Percentiles rank a stretch among this genome's conserved stretches.
Evolutionary conservation across 2,329 filamentous ascomycete species (phyloP).

Genomic region (Nigrograna mackinnonii): DNA sequence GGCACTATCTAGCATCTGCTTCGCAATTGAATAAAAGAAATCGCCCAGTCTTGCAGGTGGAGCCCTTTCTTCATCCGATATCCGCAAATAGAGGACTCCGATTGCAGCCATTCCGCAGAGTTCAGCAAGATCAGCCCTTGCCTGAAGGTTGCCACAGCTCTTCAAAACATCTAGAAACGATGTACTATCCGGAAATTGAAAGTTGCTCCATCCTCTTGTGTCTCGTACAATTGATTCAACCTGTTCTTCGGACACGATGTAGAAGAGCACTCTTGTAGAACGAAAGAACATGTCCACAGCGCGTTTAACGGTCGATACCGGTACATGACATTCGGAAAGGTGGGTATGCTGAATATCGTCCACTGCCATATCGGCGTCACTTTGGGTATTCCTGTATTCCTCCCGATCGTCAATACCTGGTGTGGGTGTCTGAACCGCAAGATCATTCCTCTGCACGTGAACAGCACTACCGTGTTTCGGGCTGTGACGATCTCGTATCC

Average conservation of each 20-base stretch:
- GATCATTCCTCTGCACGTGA: no score
- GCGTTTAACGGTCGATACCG: conserved; percentile 5
- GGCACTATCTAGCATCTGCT: conserved; percentile 16
- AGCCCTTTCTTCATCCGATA: conserved; percentile 4
- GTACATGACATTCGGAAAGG: conserved; percentile 1
- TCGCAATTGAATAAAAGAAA: conserved; percentile 19
- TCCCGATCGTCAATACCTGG: no score
- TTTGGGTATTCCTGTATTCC: no score
- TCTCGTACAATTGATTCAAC: conserved; percentile 3
- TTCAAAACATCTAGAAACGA: conserved; percentile 11
- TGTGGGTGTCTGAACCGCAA: no score
- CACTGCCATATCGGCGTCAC: no score
- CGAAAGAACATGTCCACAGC: conserved; percentile 17
- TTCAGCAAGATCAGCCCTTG: conserved; percentile 12
- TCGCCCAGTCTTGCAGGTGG: conserved; percentile 15
- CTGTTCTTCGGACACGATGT: conserved; percentile 16
- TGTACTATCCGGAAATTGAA: background rate
- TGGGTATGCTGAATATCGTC: background rate
- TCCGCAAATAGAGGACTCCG: conserved; percentile 13
- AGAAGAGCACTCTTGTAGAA: conserved; percentile 18
- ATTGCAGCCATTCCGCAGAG: conserved; percentile 20
- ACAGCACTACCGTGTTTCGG: no score
- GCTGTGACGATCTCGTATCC: conserved; percentile 5
- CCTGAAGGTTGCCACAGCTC: conserved; percentile 2
- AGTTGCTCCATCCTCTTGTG: no score